Percentiles rank a stretch among this genome's conserved stretches.
phyloP scores from a whole-genome alignment of 495 filamentous ascomycete genomes.

The Xylaria sp. region DNA sequence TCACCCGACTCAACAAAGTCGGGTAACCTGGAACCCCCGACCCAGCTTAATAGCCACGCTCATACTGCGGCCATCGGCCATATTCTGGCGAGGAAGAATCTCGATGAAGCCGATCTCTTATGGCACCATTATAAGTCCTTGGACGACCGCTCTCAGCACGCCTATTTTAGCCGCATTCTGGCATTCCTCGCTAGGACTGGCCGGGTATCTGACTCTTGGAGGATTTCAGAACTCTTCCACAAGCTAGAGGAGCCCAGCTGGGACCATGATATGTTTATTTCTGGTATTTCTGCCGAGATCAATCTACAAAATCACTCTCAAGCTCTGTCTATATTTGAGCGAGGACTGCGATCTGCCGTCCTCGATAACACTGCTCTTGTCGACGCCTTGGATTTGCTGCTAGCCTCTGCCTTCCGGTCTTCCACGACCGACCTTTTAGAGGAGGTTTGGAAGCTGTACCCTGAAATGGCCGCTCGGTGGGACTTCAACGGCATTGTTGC shows the following conservation, averaged over 20 bases:
- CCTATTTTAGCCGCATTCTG: slow-evolving; percentile 27
- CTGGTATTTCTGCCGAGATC: slow-evolving; percentile 36
- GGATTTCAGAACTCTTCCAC: slow-evolving; percentile 40
- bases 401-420: slow-evolving; percentile 32
- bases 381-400: slow-evolving; percentile 35
- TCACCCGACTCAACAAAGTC: background rate
- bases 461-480: slow-evolving; percentile 35
- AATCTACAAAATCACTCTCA: slow-evolving; percentile 33
- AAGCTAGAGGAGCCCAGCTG: slow-evolving; percentile 31
- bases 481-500: slow-evolving; percentile 30
- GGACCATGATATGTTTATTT: slow-evolving; percentile 31
- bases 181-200: slow-evolving; percentile 32
- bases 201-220: slow-evolving; percentile 37
- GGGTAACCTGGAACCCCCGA: background rate
- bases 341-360: slow-evolving; percentile 27
- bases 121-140: slow-evolving; percentile 36
- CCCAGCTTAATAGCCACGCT: background rate
- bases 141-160: slow-evolving; percentile 25
- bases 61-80: slow-evolving; percentile 23
- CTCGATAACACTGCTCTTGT: slow-evolving; percentile 29
- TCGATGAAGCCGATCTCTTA: slow-evolving; percentile 28
- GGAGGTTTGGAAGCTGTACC: slow-evolving; percentile 34
- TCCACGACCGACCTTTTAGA: slow-evolving; percentile 27
- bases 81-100: slow-evolving; percentile 22
- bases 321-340: slow-evolving; percentile 35